phyloP scores from a whole-genome alignment of 495 filamentous ascomycete genomes.

The Geopyxis carbonaria region DNA sequence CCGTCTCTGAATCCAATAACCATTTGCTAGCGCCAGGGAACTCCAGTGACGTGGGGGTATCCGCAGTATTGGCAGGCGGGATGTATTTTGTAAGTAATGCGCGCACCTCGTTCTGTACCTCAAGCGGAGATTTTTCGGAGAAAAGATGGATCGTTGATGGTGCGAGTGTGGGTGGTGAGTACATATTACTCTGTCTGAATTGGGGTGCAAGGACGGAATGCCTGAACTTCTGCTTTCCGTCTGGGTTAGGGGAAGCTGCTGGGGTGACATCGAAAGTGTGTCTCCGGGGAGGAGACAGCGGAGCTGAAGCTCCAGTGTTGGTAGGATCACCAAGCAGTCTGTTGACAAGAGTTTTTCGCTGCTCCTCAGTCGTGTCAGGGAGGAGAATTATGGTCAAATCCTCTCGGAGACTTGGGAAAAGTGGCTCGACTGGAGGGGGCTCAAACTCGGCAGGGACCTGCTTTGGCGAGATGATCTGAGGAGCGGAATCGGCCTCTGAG shows the following conservation, averaged over 20 bases:
- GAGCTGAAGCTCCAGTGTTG: no score
- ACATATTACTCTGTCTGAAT: no score
- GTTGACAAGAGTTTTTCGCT: neutral
- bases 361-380: neutral
- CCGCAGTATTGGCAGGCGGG: neutral
- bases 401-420: neutral
- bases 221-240: no score
- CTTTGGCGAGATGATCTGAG: no score
- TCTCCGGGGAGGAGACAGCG: no score
- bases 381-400: neutral
- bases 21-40: neutral
- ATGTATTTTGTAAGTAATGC: conserved; percentile 4
- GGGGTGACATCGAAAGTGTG: no score
- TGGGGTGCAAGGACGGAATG: no score
- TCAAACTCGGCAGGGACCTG: no score
- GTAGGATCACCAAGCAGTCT: no score
- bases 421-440: neutral
- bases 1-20: neutral
- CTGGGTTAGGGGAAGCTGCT: no score
- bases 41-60: neutral
- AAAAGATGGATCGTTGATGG: neutral
- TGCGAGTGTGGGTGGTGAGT: no score
- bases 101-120: conserved; percentile 18
- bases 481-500: no score
- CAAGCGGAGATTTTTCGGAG: conserved; percentile 12